Evolutionary conservation across 108 stramenopile genomes (phyloP).

Genomic region (Nannochloropsis granulata): DNA sequence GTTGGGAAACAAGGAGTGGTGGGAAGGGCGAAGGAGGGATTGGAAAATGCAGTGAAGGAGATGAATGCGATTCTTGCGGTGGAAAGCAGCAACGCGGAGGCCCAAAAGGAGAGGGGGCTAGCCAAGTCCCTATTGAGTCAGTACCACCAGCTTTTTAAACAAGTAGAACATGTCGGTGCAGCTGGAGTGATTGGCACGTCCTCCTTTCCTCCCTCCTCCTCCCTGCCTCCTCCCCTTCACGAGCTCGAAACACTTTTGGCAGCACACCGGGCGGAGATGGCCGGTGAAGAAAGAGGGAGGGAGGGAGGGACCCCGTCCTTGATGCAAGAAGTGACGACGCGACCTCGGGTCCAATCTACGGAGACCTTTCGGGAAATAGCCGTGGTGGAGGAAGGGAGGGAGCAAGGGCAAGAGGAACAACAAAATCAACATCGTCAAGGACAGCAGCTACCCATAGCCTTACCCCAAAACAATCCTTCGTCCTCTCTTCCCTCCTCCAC

Average conservation of each 20-base stretch:
- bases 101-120: not conserved
- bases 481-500: not conserved
- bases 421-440: too few species aligned
- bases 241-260: not conserved
- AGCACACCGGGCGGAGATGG: not conserved
- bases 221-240: too few species aligned
- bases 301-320: not conserved
- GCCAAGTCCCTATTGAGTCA: not conserved
- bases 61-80: not conserved
- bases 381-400: not conserved
- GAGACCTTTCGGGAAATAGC: not conserved
- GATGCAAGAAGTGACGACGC: not conserved
- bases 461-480: not conserved
- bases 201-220: too few species aligned
- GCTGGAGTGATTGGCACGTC: too few species aligned
- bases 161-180: too few species aligned
- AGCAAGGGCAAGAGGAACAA: too few species aligned
- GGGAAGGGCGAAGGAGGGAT: too few species aligned
- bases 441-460: not conserved
- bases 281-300: not conserved
- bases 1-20: too few species aligned
- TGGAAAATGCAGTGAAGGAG: not conserved
- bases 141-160: too few species aligned
- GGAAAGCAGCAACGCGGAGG: not conserved
- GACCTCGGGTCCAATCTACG: not conserved